These are phyloP conservation scores for Starmerella tilneyi DNA, from an alignment of 805 yeast species.

Conservation along the genomic window DNA sequence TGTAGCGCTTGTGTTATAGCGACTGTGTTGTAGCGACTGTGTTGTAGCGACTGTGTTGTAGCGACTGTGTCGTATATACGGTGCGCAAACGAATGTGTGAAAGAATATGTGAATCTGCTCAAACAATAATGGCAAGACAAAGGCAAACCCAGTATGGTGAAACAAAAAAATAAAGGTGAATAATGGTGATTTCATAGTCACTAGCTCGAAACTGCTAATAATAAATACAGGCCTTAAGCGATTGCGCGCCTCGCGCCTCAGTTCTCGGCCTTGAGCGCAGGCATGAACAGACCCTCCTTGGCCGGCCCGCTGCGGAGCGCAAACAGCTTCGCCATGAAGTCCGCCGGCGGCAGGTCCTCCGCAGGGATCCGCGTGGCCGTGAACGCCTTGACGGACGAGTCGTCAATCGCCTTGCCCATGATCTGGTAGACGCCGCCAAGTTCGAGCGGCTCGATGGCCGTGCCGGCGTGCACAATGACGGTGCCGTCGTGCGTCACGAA, in stretches of 20 bases:
- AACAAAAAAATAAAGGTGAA: neutral
- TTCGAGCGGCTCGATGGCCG: slow-evolving; percentile 20
- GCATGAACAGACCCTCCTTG: slow-evolving; percentile 6
- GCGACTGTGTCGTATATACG: too few relatives aligned
- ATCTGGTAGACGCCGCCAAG: slow-evolving; percentile 31
- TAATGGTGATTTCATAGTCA: neutral
- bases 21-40: too few relatives aligned
- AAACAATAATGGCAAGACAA: too few relatives aligned
- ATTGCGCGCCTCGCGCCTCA: neutral
- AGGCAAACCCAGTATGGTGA: too few relatives aligned
- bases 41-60: too few relatives aligned
- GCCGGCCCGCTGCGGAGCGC: slow-evolving; percentile 12
- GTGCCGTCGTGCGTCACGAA: slow-evolving; percentile 26
- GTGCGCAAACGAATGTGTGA: too few relatives aligned
- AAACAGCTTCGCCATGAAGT: slow-evolving; percentile 11
- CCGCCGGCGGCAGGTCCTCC: slow-evolving; percentile 18
- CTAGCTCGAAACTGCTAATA: too few relatives aligned
- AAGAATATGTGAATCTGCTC: too few relatives aligned
- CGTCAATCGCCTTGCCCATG: slow-evolving; percentile 30
- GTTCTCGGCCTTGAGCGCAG: neutral
- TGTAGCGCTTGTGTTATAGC: too few relatives aligned
- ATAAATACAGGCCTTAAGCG: too few relatives aligned
- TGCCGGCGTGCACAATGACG: slow-evolving; percentile 25
- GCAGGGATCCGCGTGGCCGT: slow-evolving; percentile 24
- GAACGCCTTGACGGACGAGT: slow-evolving; percentile 25